These are phyloP conservation scores for Elsinoe ampelina DNA, from an alignment of 2,329 filamentous ascomycete genomes.

Conservation along the genomic window DNA sequence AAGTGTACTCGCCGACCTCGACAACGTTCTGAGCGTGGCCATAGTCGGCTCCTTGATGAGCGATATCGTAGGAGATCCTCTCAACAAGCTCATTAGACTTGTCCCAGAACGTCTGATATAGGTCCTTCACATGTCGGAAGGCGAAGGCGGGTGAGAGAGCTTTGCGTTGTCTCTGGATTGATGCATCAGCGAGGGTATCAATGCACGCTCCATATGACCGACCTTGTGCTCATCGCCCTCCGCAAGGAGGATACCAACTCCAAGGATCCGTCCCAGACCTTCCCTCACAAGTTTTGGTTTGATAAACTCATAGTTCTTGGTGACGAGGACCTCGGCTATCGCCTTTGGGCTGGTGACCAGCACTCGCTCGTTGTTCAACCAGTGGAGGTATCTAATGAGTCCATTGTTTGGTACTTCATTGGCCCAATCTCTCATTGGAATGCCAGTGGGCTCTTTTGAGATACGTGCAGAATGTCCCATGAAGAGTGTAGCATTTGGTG, in stretches of 20 bases:
- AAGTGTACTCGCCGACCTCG: conserved; percentile 38
- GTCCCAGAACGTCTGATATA: conserved; percentile 42
- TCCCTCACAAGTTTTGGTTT: conserved; percentile 39
- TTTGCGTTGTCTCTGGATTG: conserved; percentile 35
- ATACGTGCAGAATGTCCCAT: conserved; percentile 37
- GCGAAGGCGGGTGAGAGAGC: conserved; percentile 42
- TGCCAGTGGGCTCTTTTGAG: conserved; percentile 33
- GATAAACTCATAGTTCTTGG: conserved; percentile 43
- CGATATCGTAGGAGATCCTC: conserved; percentile 27
- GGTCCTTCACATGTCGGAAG: conserved; percentile 42
- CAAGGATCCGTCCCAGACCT: conserved; percentile 55
- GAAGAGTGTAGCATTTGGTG: conserved; percentile 31
- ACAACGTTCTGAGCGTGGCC: conserved; percentile 29
- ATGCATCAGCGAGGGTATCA: not conserved
- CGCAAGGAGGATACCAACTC: conserved; percentile 64
- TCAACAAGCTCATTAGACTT: conserved; percentile 36
- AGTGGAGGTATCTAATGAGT: conserved; percentile 43
- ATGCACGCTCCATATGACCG: not conserved
- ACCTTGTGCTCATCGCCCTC: conserved; percentile 87
- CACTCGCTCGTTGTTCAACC: conserved; percentile 39
- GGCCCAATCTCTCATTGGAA: conserved; percentile 43
- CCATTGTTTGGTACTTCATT: conserved; percentile 47
- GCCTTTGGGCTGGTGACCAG: conserved; percentile 39
- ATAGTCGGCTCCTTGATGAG: conserved; percentile 18
- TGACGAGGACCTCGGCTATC: conserved; percentile 41